Base-by-base conservation (phyloP, 495 filamentous ascomycete genomes). In the Diplogelasinospora grovesii region DNA sequence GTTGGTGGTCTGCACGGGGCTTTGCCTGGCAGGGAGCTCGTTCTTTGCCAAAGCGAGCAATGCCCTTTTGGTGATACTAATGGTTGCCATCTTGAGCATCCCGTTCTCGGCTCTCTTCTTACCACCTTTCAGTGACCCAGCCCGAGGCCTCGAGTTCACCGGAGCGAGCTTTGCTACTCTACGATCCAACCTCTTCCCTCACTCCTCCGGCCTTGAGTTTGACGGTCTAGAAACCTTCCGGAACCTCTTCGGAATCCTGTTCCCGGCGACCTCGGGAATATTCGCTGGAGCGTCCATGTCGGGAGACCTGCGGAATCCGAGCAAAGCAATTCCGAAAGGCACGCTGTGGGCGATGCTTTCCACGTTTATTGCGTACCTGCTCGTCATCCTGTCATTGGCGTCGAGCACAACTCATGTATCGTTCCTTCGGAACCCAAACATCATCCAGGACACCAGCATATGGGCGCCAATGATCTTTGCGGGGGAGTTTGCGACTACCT, bases 241-340 rank as follows among this genome's bases (percentile, higher is more conserved):
- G 46, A 79, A 88, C 46, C 69, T 94, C 14, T 94, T 94, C 61
- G 87, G 86, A 11, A 86, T 94, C 41, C 57, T 94, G 8, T 94
- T 89, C 48, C 87, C 87, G 31, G 86, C 87, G 0, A 92, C 87
- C 9, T 72, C 73, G 18, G 75, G 75, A 3, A 78, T 79, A 36
- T 78, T 78, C 50, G 75, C 75, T 22, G 86, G 86, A n/a, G 86
- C 86, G 3, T 88, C 83, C 45, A 93, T 94, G 87, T 92, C 86
- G 8, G 87, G 87, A 2, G 86, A 94, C 59, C 54, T 94, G 27
- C 81, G 74, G 43, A 81, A 89, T 41, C 86, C 87, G 5, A 89
- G 85, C 70, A 87, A 83, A 50, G 75, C 85, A 2, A 93, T 94
- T 39, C 87, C 87, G 0, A 80, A 74, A 49, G 87, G 87, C 5